Percentiles rank a stretch among this genome's conserved stretches.
Evolutionary conservation across 2,329 filamentous ascomycete genomes (phyloP).

Genomic region (Tolypocladium sp.): DNA sequence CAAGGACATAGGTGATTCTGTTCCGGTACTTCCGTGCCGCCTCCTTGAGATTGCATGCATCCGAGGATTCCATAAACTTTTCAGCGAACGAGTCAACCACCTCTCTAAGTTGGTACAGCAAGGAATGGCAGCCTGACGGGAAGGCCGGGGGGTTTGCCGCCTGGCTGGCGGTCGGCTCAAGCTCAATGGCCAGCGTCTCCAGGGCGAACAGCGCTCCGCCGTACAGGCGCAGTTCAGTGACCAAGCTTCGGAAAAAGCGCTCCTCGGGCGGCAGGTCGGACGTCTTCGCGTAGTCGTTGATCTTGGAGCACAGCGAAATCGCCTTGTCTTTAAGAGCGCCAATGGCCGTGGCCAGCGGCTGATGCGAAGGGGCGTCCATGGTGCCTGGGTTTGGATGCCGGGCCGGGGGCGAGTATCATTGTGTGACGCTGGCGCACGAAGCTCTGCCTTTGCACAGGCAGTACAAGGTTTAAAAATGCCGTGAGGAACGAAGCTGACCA

Average conservation of each 20-base stretch:
- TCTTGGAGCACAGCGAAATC: neutral
- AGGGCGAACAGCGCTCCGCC: conserved; percentile 13
- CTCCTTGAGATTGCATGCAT: neutral
- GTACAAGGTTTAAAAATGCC: too few relatives aligned
- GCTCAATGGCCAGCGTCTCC: conserved; percentile 11
- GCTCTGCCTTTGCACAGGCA: neutral
- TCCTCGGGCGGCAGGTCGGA: neutral
- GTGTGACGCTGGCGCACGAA: neutral
- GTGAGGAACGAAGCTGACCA: neutral
- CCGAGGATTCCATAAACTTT: neutral
- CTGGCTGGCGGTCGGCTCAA: conserved; percentile 1
- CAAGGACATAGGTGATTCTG: neutral
- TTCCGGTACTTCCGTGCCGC: neutral
- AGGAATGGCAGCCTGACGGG: neutral
- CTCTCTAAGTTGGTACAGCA: neutral
- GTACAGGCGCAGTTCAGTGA: conserved; percentile 12
- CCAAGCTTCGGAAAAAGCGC: neutral
- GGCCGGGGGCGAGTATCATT: neutral
- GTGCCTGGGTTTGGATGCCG: neutral
- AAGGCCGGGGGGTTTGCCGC: neutral
- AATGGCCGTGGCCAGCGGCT: neutral
- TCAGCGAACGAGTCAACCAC: neutral
- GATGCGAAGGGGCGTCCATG: neutral
- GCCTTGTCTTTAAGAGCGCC: neutral
- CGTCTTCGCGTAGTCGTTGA: neutral